phyloP scores from a whole-genome alignment of 257 asterid genomes.

The Solanum chaucha region DNA sequence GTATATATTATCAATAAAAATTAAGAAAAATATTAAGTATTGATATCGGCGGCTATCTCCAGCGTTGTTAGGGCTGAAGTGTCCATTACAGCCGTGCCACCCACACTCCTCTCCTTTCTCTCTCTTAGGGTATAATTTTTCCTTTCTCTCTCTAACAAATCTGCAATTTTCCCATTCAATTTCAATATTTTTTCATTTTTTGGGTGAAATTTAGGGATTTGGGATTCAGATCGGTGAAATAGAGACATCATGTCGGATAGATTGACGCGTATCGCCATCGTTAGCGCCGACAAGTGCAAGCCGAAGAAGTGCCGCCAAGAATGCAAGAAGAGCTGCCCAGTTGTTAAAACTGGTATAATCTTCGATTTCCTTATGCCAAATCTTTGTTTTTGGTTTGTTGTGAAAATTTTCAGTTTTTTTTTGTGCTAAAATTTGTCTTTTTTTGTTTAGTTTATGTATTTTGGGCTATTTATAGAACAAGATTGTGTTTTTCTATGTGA shows the following conservation, averaged over 20 bases:
- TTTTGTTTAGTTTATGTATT: not conserved
- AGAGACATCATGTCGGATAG: constrained; percentile 82
- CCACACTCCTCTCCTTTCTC: not conserved
- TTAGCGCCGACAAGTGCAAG: constrained; percentile 92
- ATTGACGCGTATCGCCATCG: constrained; percentile 93
- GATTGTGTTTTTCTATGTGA: not conserved
- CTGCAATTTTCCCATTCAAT: not conserved
- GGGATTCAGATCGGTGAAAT: not conserved
- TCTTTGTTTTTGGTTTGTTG: not conserved
- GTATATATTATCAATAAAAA: no score
- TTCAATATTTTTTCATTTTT: not conserved
- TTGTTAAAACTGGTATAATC: constrained; percentile 71
- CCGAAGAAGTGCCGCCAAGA: constrained; percentile 97
- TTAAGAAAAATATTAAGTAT: not conserved
- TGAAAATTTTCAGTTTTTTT: not conserved
- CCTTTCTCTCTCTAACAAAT: not conserved
- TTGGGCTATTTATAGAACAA: not conserved
- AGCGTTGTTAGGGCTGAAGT: not conserved
- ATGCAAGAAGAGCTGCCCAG: constrained; percentile 98
- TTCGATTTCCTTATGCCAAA: not conserved
- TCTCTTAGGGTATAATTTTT: not conserved
- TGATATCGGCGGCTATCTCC: not conserved
- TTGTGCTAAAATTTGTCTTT: not conserved
- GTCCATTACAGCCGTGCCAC: not conserved
- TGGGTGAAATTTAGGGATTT: not conserved